A percentile compares a stretch with the other conserved stretches of the same genome.
Evolutionary conservation across 768 basidiomycete species (phyloP).

Genomic region (Tremella fuciformis): DNA sequence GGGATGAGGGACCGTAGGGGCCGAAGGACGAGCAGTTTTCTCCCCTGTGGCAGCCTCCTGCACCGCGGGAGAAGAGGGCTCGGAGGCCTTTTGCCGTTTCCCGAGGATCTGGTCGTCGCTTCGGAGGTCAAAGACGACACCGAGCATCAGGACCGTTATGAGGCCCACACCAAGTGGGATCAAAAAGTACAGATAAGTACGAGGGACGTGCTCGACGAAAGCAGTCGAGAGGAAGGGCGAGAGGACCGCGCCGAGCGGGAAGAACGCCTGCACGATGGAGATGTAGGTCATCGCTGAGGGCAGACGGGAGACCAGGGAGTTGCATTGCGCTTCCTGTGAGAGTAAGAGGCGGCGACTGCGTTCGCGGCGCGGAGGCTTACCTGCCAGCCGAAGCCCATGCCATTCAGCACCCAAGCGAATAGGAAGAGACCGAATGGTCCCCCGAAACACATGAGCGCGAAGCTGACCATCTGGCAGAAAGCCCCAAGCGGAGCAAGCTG

Average conservation of each 20-base stretch:
- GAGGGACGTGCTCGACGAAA: slow-evolving; percentile 53
- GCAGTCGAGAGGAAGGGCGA: slow-evolving; percentile 74
- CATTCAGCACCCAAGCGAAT: slow-evolving; percentile 54
- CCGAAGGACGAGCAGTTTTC: neutral
- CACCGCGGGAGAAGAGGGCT: neutral
- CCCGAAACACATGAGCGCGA: slow-evolving; percentile 51
- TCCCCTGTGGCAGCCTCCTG: neutral
- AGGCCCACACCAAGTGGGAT: slow-evolving; percentile 64
- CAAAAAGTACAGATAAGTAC: slow-evolving; percentile 62
- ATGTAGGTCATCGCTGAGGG: slow-evolving; percentile 50
- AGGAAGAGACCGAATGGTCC: slow-evolving; percentile 56
- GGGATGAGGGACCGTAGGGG: neutral
- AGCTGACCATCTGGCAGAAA: slow-evolving; percentile 19
- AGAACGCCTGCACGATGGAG: slow-evolving; percentile 15
- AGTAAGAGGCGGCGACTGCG: neutral
- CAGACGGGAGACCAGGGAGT: slow-evolving; percentile 54
- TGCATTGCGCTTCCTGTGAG: slow-evolving; percentile 55
- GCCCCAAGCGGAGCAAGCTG: slow-evolving; percentile 1
- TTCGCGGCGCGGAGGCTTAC: slow-evolving; percentile 48
- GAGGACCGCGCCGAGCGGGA: slow-evolving; percentile 55
- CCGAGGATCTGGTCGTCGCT: slow-evolving; percentile 62
- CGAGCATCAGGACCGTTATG: slow-evolving; percentile 59
- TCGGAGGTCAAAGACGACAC: slow-evolving; percentile 63
- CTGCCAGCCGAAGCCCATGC: slow-evolving; percentile 55
- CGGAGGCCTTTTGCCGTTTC: neutral